Percentiles rank a stretch among this genome's conserved stretches.
These are phyloP conservation scores for Anthostomella pinea DNA, from an alignment of 2,329 filamentous ascomycete species.

Conservation along the genomic window DNA sequence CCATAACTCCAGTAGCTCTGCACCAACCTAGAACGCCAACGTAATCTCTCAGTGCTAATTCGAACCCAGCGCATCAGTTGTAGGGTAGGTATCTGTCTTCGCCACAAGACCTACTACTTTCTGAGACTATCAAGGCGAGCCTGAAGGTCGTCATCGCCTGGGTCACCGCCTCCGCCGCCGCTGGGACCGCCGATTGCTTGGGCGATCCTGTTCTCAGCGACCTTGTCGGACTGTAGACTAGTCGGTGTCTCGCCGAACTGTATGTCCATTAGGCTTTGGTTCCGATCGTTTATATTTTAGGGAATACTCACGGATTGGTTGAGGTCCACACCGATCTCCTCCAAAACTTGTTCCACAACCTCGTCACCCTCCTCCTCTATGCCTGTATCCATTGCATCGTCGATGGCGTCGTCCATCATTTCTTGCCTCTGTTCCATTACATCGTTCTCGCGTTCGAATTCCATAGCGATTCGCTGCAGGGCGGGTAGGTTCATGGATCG, in stretches of 20 bases:
- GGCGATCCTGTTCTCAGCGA: constrained; percentile 74
- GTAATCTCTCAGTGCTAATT: too few species aligned
- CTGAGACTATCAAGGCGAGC: constrained; percentile 86
- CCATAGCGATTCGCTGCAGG: constrained; percentile 94
- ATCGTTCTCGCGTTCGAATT: constrained; percentile 98
- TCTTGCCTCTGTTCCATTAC: constrained; percentile 99
- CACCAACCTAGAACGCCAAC: too few species aligned
- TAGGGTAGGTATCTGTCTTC: constrained; percentile 2
- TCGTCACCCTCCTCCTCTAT: constrained; percentile 96
- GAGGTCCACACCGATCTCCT: constrained; percentile 94
- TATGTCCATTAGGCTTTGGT: constrained; percentile 27
- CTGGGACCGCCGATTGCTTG: constrained; percentile 73
- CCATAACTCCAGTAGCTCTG: too few species aligned
- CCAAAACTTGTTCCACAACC: constrained; percentile 91
- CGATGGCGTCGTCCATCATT: constrained; percentile 99
- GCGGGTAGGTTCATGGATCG: constrained; percentile 95
- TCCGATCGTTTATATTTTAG: neutral
- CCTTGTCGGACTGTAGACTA: constrained; percentile 71
- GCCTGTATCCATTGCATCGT: constrained; percentile 87
- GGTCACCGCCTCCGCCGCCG: constrained; percentile 53
- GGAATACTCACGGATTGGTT: constrained; percentile 72
- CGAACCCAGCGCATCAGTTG: neutral
- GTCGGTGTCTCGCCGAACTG: constrained; percentile 91
- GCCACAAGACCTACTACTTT: constrained; percentile 37
- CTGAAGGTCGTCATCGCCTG: constrained; percentile 89